Evolutionary conservation across 208 protist genomes (phyloP).

Genomic region (Wallacemonas collosoma): DNA sequence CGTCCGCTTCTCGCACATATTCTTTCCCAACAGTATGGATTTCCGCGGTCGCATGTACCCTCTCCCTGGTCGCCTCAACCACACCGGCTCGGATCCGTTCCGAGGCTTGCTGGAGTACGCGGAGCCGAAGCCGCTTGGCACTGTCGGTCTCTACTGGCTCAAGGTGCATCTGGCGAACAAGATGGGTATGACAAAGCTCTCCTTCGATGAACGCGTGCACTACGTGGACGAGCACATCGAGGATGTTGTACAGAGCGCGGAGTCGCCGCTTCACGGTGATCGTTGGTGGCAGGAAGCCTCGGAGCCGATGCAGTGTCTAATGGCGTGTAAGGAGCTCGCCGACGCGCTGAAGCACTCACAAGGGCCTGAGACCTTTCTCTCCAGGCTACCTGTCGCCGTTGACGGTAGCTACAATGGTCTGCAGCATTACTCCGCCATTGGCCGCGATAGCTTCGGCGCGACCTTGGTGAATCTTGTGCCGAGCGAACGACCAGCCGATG

Average conservation of each 20-base stretch:
- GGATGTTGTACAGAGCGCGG: slow-evolving; percentile 86
- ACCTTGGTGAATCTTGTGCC: slow-evolving; percentile 96
- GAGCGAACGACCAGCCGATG: slow-evolving; percentile 93
- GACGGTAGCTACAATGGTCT: slow-evolving; percentile 98
- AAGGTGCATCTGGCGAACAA: slow-evolving; percentile 99
- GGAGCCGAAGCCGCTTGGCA: slow-evolving; percentile 93
- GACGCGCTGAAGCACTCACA: slow-evolving; percentile 91
- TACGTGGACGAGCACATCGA: slow-evolving; percentile 94
- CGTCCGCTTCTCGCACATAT: slow-evolving; percentile 93
- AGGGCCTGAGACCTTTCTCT: slow-evolving; percentile 88
- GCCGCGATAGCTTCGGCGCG: slow-evolving; percentile 96
- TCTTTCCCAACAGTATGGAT: slow-evolving; percentile 99
- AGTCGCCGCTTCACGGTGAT: slow-evolving; percentile 77
- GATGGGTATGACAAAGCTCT: slow-evolving; percentile 96
- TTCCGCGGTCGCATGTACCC: slow-evolving; percentile 99
- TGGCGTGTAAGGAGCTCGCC: slow-evolving; percentile 94
- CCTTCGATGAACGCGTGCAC: slow-evolving; percentile 94
- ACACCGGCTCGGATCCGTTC: slow-evolving; percentile 94
- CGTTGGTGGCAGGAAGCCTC: slow-evolving; percentile 95
- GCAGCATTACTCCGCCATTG: slow-evolving; percentile 99
- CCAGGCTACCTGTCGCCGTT: slow-evolving; percentile 95
- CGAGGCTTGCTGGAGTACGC: slow-evolving; percentile 96
- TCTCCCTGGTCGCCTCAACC: slow-evolving; percentile 97
- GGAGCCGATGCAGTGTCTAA: slow-evolving; percentile 96
- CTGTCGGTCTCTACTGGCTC: slow-evolving; percentile 95